phyloP scores from a whole-genome alignment of 805 yeast species.

The Hyphopichia homilentoma region DNA sequence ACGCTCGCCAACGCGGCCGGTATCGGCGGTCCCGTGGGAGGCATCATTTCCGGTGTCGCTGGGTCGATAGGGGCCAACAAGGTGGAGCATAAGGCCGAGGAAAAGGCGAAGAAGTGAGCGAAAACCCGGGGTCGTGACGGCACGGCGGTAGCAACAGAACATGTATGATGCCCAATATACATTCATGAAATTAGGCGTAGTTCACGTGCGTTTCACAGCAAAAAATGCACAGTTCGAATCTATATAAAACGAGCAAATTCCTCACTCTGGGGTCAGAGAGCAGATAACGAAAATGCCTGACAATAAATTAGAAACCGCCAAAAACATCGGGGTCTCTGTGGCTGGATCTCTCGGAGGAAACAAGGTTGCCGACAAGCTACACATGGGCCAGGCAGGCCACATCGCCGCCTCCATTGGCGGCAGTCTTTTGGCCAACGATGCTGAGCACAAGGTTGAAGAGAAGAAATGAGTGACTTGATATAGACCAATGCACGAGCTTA shows the following conservation, averaged over 20 bases:
- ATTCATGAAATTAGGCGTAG: no score
- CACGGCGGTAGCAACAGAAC: no score
- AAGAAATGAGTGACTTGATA: no score
- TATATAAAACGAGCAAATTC: no score
- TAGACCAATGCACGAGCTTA: no score
- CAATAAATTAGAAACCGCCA: slow-evolving; percentile 16
- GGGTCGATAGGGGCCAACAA: slow-evolving; percentile 23
- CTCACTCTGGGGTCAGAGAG: no score
- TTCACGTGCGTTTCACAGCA: no score
- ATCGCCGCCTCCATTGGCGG: slow-evolving; percentile 32
- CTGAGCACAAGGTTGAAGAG: slow-evolving; percentile 28
- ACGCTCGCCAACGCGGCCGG: slow-evolving; percentile 21
- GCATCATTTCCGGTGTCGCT: slow-evolving; percentile 22
- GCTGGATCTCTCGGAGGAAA: slow-evolving; percentile 39
- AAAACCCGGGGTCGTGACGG: slow-evolving; percentile 1
- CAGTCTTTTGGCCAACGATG: slow-evolving; percentile 29
- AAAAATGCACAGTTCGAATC: no score
- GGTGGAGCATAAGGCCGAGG: slow-evolving; percentile 20
- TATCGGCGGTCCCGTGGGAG: slow-evolving; percentile 16
- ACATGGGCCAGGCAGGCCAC: slow-evolving; percentile 30
- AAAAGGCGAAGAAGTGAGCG: slow-evolving; percentile 3
- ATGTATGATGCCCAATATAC: no score
- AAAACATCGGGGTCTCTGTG: slow-evolving; percentile 32
- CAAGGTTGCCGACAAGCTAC: slow-evolving; percentile 32
- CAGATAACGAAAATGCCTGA: no score